Base-by-base conservation (phyloP, 805 yeast genomes). In the Ogataea minuta region DNA sequence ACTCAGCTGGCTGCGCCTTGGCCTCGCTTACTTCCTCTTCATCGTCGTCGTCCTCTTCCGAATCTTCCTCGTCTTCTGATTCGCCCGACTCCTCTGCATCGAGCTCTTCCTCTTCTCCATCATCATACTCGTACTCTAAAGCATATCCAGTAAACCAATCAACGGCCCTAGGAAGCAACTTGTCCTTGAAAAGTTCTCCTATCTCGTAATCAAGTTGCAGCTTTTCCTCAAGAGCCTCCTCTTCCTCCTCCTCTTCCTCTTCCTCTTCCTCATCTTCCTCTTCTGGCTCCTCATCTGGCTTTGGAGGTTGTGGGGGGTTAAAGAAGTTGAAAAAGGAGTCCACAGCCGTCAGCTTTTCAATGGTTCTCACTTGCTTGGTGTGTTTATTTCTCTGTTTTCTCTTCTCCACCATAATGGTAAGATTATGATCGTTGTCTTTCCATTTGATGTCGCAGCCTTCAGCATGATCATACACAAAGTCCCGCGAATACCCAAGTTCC, bases 71-170 rank as follows among this genome's bases (percentile, higher is more conserved):
- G 8, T 65, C 81, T 43, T 65, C 80, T 2, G 70, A 82, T 2
- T 74, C 86, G 2, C 72, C 82, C 2, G 72, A 81, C 2, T 70
- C 82, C 6, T 76, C 85, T 6, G 69, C 79, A 2, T 68, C 79
- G 9, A 74, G 81, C 4, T 73, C 82, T 10, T 76, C 78, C 15
- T 71, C 76, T 28, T 68, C 81, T 12, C 74, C 86, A 23, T 52
- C 57, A 23, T 53, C 64, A 36, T 70, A 77, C 49, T 76, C 83
- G 59, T 76, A 85, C 41, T 85, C 95, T 43, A 91, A 74, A 16
- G 99, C 99, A 50, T 88, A 88, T 33, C 99, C 99, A 8, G 99
- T 91, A 64, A 89, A 93, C 98, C 99, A 93, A 63, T 91, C 98
- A 56, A 93, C 77, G 36, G 98, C 98, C 60, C 96, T 81, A 47